Base-by-base conservation (phyloP, 2,329 filamentous ascomycete genomes). In the Emergomyces africanus region DNA sequence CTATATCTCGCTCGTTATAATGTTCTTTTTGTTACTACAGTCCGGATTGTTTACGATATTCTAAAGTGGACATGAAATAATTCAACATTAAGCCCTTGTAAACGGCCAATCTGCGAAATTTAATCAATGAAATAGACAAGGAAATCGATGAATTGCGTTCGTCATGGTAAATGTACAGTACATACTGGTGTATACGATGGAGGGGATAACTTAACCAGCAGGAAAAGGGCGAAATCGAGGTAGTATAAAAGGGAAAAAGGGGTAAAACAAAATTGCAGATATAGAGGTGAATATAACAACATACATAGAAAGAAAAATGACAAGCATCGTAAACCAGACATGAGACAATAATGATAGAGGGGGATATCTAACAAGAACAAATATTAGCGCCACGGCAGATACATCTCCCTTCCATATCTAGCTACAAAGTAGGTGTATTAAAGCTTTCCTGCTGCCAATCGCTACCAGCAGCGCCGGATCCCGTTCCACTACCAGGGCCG, bases 381-480 rank as follows among this genome's bases (percentile, higher is more conserved):
- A 53, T 18, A 51, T 14, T n/a, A 51, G 30, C 41, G 51, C 41
- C 4, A 30, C 23, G 5, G 25, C 14, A 2, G 12, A 15, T 12
- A 28, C 18, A 30, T 23, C 33, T 35, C n/a, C 18, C 63, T 20
- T 39, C 48, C 48, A n/a, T 54, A 30, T 20, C 8, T 49, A 35
- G 18, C 37, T 39, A 54, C 23, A 35, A 5, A 18, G 49, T 28
- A 35, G 49, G 28, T 8, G 9, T 28, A 25, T 54, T 42, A n/a
- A 54, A 54, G n/a, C 20, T 28, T 28, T 54, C 53, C 53, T 55
- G 53, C 53, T 20, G 53, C 53, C 53, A 55, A 18, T 55, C 37
- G 18, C 53, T 41, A 28, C 51, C 23, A 35, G 49, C 14, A 51
- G 49, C 18, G 15, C 15, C 20, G 9, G 28, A 28, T n/a, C 35